These are phyloP conservation scores for Globisporangium orthogonon DNA, from an alignment of 352 stramenopile genomes.

Conservation along the genomic window DNA sequence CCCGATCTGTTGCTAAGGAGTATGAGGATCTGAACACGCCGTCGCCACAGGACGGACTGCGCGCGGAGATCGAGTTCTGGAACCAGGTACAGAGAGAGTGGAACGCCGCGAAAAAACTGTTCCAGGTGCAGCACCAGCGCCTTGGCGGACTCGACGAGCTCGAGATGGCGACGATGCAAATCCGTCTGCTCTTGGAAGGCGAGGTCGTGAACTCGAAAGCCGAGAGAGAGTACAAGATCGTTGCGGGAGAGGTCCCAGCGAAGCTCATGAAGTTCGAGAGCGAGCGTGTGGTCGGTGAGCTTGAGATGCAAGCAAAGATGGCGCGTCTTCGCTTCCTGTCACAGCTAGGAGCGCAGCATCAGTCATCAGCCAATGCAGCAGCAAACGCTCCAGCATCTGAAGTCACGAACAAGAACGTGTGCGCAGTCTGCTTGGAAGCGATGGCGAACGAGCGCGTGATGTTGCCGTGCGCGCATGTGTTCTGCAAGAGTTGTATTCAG, in stretches of 20 bases:
- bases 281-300: slow-evolving; percentile 33
- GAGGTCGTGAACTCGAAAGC: slow-evolving; percentile 31
- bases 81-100: slow-evolving; percentile 41
- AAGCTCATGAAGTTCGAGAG: slow-evolving; percentile 32
- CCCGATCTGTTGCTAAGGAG: slow-evolving; percentile 10
- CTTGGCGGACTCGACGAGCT: slow-evolving; percentile 69
- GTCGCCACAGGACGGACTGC: slow-evolving; percentile 18
- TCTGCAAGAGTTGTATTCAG: slow-evolving; percentile 49
- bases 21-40: not conserved
- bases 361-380: not conserved
- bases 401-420: slow-evolving; percentile 17
- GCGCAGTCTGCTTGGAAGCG: slow-evolving; percentile 74
- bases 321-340: slow-evolving; percentile 56
- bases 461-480: slow-evolving; percentile 84
- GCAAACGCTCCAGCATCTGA: not conserved
- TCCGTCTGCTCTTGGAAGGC: slow-evolving; percentile 37
- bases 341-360: slow-evolving; percentile 30
- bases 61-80: slow-evolving; percentile 46
- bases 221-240: slow-evolving; percentile 56
- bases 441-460: slow-evolving; percentile 62
- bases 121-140: slow-evolving; percentile 64
- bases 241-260: slow-evolving; percentile 31
- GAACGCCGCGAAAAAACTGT: slow-evolving; percentile 50
- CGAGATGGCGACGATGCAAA: slow-evolving; percentile 67
- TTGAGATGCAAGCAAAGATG: slow-evolving; percentile 40